Evolutionary conservation across 768 basidiomycete species (phyloP).

Genomic region (Hericium rajendrae): DNA sequence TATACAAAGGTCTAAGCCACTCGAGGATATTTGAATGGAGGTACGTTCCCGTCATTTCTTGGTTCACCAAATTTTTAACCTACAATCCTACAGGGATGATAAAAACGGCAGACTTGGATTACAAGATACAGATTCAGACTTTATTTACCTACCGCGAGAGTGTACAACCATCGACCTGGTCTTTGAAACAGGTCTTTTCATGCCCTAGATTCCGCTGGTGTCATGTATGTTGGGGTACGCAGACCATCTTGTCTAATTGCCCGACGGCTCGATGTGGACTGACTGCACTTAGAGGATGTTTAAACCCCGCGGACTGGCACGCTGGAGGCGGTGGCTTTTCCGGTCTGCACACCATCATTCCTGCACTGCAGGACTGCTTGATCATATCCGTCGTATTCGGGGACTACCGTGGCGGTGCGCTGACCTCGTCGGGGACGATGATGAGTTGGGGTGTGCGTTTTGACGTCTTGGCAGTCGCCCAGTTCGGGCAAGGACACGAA

Average conservation of each 20-base stretch:
- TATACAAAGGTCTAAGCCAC: constrained; percentile 61
- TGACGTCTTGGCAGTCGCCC: too few relatives aligned
- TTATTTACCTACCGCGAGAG: constrained; percentile 55
- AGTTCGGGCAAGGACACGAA: too few relatives aligned
- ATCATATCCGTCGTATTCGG: constrained; percentile 87
- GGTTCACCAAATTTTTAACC: too few relatives aligned
- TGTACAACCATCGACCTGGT: too few relatives aligned
- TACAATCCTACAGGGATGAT: constrained; percentile 35
- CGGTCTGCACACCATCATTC: constrained; percentile 51
- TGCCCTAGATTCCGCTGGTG: constrained; percentile 68
- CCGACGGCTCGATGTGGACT: constrained; percentile 2
- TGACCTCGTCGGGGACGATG: constrained; percentile 68
- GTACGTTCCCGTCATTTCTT: constrained; percentile 26
- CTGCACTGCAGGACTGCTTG: constrained; percentile 61
- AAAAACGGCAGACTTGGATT: constrained; percentile 44
- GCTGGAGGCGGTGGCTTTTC: constrained; percentile 50
- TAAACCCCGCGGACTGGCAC: constrained; percentile 34
- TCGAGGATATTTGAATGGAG: constrained; percentile 50
- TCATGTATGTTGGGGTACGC: constrained; percentile 73
- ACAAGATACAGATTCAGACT: constrained; percentile 26
- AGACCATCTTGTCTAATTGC: background rate
- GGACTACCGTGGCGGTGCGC: constrained; percentile 85
- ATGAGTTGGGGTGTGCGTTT: constrained; percentile 59
- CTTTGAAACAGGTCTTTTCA: constrained; percentile 63
- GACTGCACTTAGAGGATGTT: constrained; percentile 36